phyloP scores from a whole-genome alignment of 163 green algal genomes.

The Chlamydomonas reinhardtii region DNA sequence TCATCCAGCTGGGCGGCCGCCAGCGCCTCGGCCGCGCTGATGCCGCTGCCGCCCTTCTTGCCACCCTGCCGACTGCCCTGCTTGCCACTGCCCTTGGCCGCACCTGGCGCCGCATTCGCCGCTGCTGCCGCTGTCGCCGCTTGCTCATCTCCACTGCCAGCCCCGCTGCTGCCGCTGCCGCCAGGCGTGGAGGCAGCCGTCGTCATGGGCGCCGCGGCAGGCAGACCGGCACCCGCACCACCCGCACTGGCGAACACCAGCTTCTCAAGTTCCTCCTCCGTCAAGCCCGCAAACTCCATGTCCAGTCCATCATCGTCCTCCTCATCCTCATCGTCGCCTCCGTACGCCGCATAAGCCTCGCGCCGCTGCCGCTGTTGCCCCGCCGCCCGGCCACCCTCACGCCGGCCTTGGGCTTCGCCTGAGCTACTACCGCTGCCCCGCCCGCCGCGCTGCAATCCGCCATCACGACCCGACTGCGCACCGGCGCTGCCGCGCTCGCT shows the following conservation, averaged over 20 bases:
- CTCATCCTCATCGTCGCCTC: not conserved
- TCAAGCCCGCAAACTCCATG: constrained; percentile 18
- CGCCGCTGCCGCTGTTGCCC: not conserved
- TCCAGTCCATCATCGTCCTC: constrained; percentile 30
- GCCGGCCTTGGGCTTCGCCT: too few relatives aligned
- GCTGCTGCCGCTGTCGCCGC: not conserved
- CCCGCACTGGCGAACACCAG: constrained; percentile 34
- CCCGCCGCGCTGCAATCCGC: not conserved
- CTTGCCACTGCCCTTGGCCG: too few relatives aligned
- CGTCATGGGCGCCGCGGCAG: too few relatives aligned
- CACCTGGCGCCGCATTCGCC: too few relatives aligned
- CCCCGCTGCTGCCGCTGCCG: not conserved
- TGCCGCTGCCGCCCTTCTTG: too few relatives aligned
- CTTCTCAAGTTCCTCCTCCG: constrained; percentile 34
- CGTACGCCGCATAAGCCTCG: not conserved
- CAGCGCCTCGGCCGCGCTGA: not conserved
- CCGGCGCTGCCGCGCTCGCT: too few relatives aligned
- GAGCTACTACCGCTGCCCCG: not conserved
- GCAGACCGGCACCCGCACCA: too few relatives aligned
- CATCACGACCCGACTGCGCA: too few relatives aligned
- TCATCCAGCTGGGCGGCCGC: not conserved
- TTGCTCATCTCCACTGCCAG: not conserved
- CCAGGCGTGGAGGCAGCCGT: not conserved
- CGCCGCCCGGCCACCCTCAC: too few relatives aligned
- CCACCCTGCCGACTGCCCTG: too few relatives aligned